Base-by-base conservation (phyloP, 495 filamentous ascomycete genomes). In the Annulohypoxylon moriforme region DNA sequence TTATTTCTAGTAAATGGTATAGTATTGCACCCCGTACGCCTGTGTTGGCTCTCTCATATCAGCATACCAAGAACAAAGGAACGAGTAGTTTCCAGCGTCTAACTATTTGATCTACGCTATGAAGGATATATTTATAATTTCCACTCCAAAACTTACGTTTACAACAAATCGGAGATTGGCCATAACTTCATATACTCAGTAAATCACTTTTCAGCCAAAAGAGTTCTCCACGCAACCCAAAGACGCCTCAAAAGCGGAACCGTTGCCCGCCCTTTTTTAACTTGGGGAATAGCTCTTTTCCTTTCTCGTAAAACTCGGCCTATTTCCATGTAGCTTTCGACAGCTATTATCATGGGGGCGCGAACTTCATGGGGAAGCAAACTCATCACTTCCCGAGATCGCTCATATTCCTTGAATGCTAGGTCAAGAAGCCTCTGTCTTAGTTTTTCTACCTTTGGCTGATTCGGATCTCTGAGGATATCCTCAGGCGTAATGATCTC, bases 281-380 rank as follows among this genome's bases (percentile, higher is more conserved):
- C 78, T 76, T 46, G 82, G 83, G 14, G 78, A 76, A 4, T 5
- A 10, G 64, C 65, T 2, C 57, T 69, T 4, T 50, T 75, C 49
- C 76, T 76, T 57, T 81, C 78, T 50, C 77, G 76, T 55, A 89
- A 75, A 57, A 89, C 85, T 38, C 89, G 76, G 13, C 89, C 90
- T 76, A 92, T 93, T 72, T 91, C 89, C 85, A 93, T 89, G 65
- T 93, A 93, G 68, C 88, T 90, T 78, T 92, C 89, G 0, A 92
- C 87, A 3, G 89, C 90, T 8, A 91, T 89, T 29, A 86, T 80
- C 76, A 92, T 84, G 2, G 89, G 88, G 4, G 84, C 86, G 60
- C 86, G 80, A 4, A 85, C 85, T 58, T 86, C 84, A 0, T 27
- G 10, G 4, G 90, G 90, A 10, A 93, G 75, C 67, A 83, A 64